phyloP scores from a whole-genome alignment of 2,329 filamentous ascomycete species.

The Colletotrichum endophyticum region DNA sequence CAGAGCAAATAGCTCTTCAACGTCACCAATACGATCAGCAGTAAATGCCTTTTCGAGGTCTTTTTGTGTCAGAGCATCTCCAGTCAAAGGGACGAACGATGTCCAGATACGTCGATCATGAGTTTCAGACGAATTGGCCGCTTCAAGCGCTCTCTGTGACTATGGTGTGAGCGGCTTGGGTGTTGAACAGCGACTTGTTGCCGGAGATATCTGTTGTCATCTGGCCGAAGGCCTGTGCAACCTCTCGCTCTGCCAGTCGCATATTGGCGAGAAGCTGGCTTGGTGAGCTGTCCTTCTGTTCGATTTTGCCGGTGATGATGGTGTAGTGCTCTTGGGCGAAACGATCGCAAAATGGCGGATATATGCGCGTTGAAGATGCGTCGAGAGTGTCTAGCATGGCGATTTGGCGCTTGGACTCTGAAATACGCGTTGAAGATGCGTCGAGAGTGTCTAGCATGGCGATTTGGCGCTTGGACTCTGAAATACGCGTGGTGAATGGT shows the following conservation, averaged over 20 bases:
- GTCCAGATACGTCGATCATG: background rate
- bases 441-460: background rate
- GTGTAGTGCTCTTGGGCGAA: conserved; percentile 3
- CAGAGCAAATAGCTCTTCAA: background rate
- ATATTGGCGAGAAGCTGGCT: conserved; percentile 6
- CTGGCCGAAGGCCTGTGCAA: background rate
- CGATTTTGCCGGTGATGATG: background rate
- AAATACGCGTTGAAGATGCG: background rate
- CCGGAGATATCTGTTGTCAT: background rate
- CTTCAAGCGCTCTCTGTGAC: conserved; percentile 5
- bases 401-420: background rate
- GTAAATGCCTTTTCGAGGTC: background rate
- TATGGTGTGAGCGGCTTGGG: background rate
- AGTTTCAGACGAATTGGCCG: background rate
- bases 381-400: background rate
- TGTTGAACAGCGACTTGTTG: background rate
- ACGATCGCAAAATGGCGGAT: background rate
- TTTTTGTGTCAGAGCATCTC: background rate
- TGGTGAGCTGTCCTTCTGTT: background rate
- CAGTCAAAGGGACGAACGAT: background rate
- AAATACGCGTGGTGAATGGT: background rate
- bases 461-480: background rate
- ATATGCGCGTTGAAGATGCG: background rate
- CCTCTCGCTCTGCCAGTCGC: background rate
- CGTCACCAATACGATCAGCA: background rate